Evolutionary conservation across 2,329 filamentous ascomycete genomes (phyloP).

Genomic region (Microascus cirrosus): DNA sequence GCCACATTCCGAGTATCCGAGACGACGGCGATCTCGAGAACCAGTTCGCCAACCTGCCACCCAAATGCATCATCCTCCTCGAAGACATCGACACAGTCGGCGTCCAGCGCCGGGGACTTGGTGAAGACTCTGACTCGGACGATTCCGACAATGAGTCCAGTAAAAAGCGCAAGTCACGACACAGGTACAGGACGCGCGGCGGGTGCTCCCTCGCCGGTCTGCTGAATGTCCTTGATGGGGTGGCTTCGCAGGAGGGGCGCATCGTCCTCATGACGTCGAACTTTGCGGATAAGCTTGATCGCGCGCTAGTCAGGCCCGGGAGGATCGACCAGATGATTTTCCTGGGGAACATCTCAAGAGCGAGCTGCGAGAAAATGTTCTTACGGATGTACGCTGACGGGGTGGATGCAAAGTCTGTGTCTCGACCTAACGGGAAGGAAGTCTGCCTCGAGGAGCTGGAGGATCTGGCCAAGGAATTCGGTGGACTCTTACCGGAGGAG

Average conservation of each 20-base stretch:
- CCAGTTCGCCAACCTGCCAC: conserved; percentile 25
- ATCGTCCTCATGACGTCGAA: conserved; percentile 80
- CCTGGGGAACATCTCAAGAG: conserved; percentile 46
- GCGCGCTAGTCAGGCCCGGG: conserved; percentile 63
- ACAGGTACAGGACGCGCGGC: background rate
- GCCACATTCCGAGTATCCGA: conserved; percentile 37
- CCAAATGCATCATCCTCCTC: conserved; percentile 13
- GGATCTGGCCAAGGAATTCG: conserved; percentile 36
- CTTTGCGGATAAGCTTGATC: conserved; percentile 59
- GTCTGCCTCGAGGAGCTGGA: background rate
- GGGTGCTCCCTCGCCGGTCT: conserved; percentile 56
- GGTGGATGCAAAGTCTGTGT: background rate
- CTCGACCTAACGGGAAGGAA: background rate
- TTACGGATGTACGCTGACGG: conserved; percentile 44
- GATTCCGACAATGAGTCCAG: conserved; percentile 13
- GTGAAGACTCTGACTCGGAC: conserved; percentile 11
- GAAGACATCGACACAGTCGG: conserved; percentile 16
- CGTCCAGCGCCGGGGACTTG: conserved; percentile 31
- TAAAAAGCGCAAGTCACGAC: conserved; percentile 5
- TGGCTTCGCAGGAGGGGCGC: conserved; percentile 67
- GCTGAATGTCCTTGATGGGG: conserved; percentile 75
- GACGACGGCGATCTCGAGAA: conserved; percentile 55
- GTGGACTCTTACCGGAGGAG: conserved; percentile 33
- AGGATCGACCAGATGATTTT: conserved; percentile 59
- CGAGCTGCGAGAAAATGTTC: conserved; percentile 47